These are phyloP conservation scores for Leavenworthia alabamica DNA, from an alignment of 345 rosid species.

Conservation along the genomic window DNA sequence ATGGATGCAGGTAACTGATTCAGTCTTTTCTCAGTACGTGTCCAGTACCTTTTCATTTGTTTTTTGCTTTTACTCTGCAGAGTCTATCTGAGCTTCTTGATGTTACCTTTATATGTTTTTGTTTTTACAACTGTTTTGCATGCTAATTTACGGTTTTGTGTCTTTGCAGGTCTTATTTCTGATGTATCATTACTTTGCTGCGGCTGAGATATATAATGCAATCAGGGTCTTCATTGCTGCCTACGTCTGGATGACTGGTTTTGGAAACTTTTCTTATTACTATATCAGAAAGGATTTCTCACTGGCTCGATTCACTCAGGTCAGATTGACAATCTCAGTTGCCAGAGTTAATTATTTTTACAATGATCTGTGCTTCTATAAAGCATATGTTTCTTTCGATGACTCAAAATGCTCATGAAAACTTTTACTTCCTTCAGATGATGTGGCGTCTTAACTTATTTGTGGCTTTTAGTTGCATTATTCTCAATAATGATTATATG, in stretches of 20 bases:
- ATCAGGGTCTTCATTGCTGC: slow-evolving; percentile 95
- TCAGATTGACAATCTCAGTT: slow-evolving; percentile 26
- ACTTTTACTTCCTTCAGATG: slow-evolving; percentile 60
- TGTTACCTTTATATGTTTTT: neutral
- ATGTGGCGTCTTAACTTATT: slow-evolving; percentile 99
- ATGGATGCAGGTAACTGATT: slow-evolving; percentile 91
- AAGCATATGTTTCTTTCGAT: neutral
- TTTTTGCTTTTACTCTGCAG: neutral
- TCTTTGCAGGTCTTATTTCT: slow-evolving; percentile 73
- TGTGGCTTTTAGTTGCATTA: slow-evolving; percentile 78
- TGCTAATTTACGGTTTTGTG: neutral
- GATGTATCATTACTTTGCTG: slow-evolving; percentile 98
- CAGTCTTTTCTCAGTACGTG: neutral
- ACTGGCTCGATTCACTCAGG: slow-evolving; percentile 92
- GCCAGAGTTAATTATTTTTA: neutral
- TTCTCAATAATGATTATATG: slow-evolving; percentile 94
- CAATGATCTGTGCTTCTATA: neutral
- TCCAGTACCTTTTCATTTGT: neutral
- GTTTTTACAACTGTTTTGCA: neutral
- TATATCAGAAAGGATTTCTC: slow-evolving; percentile 93
- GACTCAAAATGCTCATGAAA: slow-evolving; percentile 9
- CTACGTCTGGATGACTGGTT: slow-evolving; percentile 99
- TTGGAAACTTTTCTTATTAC: slow-evolving; percentile 95
- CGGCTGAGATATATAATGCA: slow-evolving; percentile 87
- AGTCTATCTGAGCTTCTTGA: neutral